Evolutionary conservation across 192 early-diverging fungal species (phyloP).

Genomic region (Obelidium mucronatum): DNA sequence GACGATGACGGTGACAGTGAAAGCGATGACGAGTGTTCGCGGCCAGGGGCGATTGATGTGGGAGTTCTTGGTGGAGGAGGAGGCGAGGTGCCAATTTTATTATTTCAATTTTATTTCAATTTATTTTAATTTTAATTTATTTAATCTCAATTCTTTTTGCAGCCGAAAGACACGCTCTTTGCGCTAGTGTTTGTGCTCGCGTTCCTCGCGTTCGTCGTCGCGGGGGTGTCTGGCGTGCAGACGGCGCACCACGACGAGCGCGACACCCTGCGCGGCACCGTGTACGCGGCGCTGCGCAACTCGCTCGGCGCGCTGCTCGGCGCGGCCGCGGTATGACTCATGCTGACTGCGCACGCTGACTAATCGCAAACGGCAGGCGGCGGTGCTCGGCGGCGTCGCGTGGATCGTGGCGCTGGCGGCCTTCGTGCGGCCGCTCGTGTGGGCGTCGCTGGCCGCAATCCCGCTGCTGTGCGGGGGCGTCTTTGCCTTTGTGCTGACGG

Average conservation of each 20-base stretch:
- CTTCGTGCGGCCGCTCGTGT: constrained; percentile 44
- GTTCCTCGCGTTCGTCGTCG: constrained; percentile 37
- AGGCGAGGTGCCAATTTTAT: neutral
- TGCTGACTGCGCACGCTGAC: neutral
- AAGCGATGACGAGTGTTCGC: constrained; percentile 7
- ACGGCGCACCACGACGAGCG: constrained; percentile 49
- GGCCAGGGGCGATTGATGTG: no score
- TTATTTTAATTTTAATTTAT: neutral
- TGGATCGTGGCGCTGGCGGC: constrained; percentile 33
- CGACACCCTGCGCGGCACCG: neutral
- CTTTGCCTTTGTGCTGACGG: constrained; percentile 39
- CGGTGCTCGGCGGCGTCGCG: constrained; percentile 11
- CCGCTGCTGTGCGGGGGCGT: constrained; percentile 39
- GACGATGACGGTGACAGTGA: neutral
- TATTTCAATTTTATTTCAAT: neutral
- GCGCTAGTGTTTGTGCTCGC: constrained; percentile 5
- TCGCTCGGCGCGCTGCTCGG: constrained; percentile 51
- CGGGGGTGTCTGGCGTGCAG: constrained; percentile 63
- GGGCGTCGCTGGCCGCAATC: constrained; percentile 39
- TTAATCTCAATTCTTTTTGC: neutral
- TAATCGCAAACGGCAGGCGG: neutral
- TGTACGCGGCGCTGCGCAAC: constrained; percentile 27
- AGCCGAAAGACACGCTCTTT: constrained; percentile 25
- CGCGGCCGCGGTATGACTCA: constrained; percentile 52
- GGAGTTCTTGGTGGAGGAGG: neutral